Evolutionary conservation across 768 basidiomycete species (phyloP).

Genomic region (Asterophora parasitica): DNA sequence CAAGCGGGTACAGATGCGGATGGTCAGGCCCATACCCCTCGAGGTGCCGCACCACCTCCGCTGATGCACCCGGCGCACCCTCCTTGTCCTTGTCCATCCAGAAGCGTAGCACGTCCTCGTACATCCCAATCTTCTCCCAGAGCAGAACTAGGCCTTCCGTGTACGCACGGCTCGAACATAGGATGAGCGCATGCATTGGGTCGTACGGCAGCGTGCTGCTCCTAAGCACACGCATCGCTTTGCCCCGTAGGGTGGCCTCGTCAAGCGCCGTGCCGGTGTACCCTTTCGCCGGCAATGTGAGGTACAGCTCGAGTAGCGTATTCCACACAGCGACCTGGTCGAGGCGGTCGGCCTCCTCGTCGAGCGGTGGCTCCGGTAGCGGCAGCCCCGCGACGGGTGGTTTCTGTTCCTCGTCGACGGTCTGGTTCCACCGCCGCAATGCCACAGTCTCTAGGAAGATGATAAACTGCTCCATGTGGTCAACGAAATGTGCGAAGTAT

Average conservation of each 20-base stretch:
- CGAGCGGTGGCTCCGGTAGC: slow-evolving; percentile 21
- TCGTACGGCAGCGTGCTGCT: slow-evolving; percentile 72
- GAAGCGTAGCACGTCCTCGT: slow-evolving; percentile 90
- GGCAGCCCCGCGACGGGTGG: slow-evolving; percentile 10
- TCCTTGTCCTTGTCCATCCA: slow-evolving; percentile 75
- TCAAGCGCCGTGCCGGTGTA: slow-evolving; percentile 22
- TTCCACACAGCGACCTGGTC: slow-evolving; percentile 27
- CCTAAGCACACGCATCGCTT: slow-evolving; percentile 69
- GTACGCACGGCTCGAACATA: slow-evolving; percentile 83
- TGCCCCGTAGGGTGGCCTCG: slow-evolving; percentile 41
- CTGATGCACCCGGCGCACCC: slow-evolving; percentile 34
- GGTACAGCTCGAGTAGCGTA: slow-evolving; percentile 64
- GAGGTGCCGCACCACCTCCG: slow-evolving; percentile 68
- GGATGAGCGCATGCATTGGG: slow-evolving; percentile 86
- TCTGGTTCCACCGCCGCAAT: slow-evolving; percentile 72
- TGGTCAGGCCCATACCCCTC: slow-evolving; percentile 65
- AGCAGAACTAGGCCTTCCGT: slow-evolving; percentile 82
- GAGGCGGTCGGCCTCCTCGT: slow-evolving; percentile 47
- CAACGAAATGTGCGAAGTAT: slow-evolving; percentile 93
- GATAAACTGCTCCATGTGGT: slow-evolving; percentile 79
- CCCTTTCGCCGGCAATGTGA: slow-evolving; percentile 46
- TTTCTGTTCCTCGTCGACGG: slow-evolving; percentile 28
- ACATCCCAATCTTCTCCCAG: slow-evolving; percentile 95
- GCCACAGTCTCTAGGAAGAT: slow-evolving; percentile 89
- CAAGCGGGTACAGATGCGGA: slow-evolving; percentile 80